These are phyloP conservation scores for Ophiocordyceps camponoti-saundersi DNA, from an alignment of 2,329 filamentous ascomycete species.

Conservation along the genomic window DNA sequence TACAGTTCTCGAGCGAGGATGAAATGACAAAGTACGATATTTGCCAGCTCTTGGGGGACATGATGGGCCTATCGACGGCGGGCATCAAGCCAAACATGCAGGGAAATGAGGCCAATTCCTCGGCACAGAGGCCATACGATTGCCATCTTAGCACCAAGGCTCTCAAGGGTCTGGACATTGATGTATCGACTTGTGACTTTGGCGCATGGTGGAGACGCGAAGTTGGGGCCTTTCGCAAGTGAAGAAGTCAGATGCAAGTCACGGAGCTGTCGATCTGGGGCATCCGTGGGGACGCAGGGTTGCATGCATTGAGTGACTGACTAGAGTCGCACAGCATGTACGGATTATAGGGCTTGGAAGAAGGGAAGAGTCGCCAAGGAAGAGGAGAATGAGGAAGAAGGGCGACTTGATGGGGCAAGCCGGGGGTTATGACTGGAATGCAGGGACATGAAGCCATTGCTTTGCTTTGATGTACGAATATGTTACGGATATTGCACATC, in stretches of 20 bases:
- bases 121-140: constrained; percentile 69
- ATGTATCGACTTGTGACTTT: constrained; percentile 61
- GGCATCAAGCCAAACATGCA: constrained; percentile 53
- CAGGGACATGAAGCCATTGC: background rate
- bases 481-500: no score
- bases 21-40: constrained; percentile 83
- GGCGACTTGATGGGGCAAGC: background rate
- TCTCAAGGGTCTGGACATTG: constrained; percentile 56
- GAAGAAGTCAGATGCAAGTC: constrained; percentile 5
- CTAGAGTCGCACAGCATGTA: no score
- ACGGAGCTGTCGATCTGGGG: background rate
- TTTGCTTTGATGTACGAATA: background rate
- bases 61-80: constrained; percentile 57
- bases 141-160: constrained; percentile 68
- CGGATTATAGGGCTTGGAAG: no score
- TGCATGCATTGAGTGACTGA: no score
- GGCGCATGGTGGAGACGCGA: constrained; percentile 62
- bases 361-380: no score
- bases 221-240: constrained; percentile 40
- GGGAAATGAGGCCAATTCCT: constrained; percentile 53
- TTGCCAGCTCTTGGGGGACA: constrained; percentile 58
- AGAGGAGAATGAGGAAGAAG: background rate
- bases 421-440: background rate
- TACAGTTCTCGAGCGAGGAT: constrained; percentile 82
- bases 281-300: background rate